A percentile compares a stretch with the other conserved stretches of the same genome.
phyloP scores from a whole-genome alignment of 768 basidiomycete species.

The Boletus rubropictus region DNA sequence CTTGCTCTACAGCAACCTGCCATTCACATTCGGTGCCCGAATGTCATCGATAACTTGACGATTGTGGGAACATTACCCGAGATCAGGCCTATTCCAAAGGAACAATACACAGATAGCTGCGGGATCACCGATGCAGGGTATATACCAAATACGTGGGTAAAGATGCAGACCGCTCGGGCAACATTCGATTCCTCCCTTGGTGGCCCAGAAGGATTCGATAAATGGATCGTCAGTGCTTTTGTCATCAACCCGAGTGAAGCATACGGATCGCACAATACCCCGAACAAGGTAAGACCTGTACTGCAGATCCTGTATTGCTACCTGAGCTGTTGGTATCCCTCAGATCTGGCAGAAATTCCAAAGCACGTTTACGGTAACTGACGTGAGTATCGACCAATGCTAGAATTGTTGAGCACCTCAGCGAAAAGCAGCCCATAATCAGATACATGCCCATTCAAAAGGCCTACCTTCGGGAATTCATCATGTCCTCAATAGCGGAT shows the following conservation, averaged over 20 bases:
- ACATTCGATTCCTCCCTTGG: slow-evolving; percentile 32
- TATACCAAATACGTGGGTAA: slow-evolving; percentile 31
- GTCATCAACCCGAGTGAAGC: slow-evolving; percentile 41
- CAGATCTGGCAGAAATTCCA: slow-evolving; percentile 23
- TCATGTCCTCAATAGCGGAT: slow-evolving; percentile 38
- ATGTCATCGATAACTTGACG: slow-evolving; percentile 20
- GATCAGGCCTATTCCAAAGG: slow-evolving; percentile 31
- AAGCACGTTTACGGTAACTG: slow-evolving; percentile 15
- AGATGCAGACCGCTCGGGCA: slow-evolving; percentile 31
- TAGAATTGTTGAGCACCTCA: neutral
- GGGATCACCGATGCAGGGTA: slow-evolving; percentile 30
- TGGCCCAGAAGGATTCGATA: slow-evolving; percentile 39
- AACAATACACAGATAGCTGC: slow-evolving; percentile 14
- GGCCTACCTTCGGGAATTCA: slow-evolving; percentile 25
- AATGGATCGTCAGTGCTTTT: slow-evolving; percentile 34
- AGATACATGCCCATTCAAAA: slow-evolving; percentile 21
- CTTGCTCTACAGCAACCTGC: slow-evolving; percentile 35
- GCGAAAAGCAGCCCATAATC: slow-evolving; percentile 21
- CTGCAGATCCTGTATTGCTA: neutral
- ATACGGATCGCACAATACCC: slow-evolving; percentile 40
- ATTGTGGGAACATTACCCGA: slow-evolving; percentile 29
- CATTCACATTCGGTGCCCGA: slow-evolving; percentile 34
- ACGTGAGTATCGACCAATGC: slow-evolving; percentile 15
- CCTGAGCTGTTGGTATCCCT: neutral
- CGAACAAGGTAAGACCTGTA: slow-evolving; percentile 30